Base-by-base conservation (phyloP, 768 basidiomycete genomes). In the Lactarius tabidus region DNA sequence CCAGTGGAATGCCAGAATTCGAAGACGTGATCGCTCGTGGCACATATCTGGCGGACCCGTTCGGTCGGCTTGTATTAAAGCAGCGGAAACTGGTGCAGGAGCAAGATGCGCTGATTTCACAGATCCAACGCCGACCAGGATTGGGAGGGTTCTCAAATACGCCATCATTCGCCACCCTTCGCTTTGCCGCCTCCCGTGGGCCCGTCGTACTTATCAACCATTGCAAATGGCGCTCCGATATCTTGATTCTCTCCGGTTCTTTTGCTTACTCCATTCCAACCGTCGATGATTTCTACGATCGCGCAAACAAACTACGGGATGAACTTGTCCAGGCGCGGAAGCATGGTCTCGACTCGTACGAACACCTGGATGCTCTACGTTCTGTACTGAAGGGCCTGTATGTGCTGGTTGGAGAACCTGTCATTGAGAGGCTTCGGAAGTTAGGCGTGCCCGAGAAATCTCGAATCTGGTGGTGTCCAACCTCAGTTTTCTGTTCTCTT, bases 111-210 rank as follows among this genome's bases (percentile, higher is more conserved):
- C 14, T 38, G 12, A 14, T 38, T 15, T 38, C 38, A 38, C 38
- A 38, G 5, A 38, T 38, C 14, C 38, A 38, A 23, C n/a, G 28
- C 18, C 15, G 36, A 15, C 43, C 59, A 2, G 59, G 41, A 4
- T 60, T 64, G 12, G 58, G 23, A n/a, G 10, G 54, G 20, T 59
- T 64, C 26, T 43, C 60, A 52, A 59, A 48, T 43, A n/a, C 2
- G 0, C 8, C 35, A 15, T 28, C 33, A 23, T 60, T 57, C 28
- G 31, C 14, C 17, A 17, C 36, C 28, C 59, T 65, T 23, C 54
- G 43, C 39, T 5, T n/a, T 2, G 59, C 59, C 26, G 45, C 59
- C n/a, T 38, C 38, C 10, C 38, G 14, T 15, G 38, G 38, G 3
- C 38, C 38, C 38, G 38, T 38, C 38, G 5, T 38, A 2, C 9